Evolutionary conservation across 2,329 filamentous ascomycete genomes (phyloP).

Genomic region (Exophiala sp.): DNA sequence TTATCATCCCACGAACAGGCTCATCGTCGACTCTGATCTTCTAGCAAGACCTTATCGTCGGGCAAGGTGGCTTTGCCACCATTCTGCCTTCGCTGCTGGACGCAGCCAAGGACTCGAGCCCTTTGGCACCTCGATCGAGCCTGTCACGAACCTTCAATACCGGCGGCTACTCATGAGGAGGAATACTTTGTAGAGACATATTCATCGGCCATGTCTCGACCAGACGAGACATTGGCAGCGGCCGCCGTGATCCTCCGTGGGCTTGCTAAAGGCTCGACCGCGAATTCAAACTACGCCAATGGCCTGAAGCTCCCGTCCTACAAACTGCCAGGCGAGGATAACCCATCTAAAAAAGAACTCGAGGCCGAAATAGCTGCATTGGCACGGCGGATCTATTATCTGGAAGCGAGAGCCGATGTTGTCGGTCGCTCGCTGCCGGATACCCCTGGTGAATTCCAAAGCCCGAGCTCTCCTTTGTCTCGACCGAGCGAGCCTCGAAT

Average conservation of each 20-base stretch:
- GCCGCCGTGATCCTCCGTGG: conserved; percentile 43
- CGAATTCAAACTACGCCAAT: conserved; percentile 42
- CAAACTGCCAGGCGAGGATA: conserved; percentile 70
- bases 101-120: conserved; percentile 17
- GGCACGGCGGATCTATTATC: conserved; percentile 67
- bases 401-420: conserved; percentile 70
- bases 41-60: neutral
- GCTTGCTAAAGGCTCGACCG: conserved; percentile 39
- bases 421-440: conserved; percentile 62
- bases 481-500: conserved; percentile 45
- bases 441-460: conserved; percentile 65
- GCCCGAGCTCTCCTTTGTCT: conserved; percentile 57
- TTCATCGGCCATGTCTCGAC: conserved; percentile 37
- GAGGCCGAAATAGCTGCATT: conserved; percentile 79
- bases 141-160: conserved; percentile 13
- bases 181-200: conserved; percentile 18
- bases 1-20: neutral
- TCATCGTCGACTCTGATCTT: neutral
- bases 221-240: conserved; percentile 45
- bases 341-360: conserved; percentile 67
- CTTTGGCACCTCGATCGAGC: conserved; percentile 16
- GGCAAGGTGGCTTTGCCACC: conserved; percentile 25
- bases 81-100: conserved; percentile 27
- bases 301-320: conserved; percentile 51
- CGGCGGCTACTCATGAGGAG: conserved; percentile 20